Evolutionary conservation across 768 basidiomycete species (phyloP).

Genomic region (Phylloporus sp.): DNA sequence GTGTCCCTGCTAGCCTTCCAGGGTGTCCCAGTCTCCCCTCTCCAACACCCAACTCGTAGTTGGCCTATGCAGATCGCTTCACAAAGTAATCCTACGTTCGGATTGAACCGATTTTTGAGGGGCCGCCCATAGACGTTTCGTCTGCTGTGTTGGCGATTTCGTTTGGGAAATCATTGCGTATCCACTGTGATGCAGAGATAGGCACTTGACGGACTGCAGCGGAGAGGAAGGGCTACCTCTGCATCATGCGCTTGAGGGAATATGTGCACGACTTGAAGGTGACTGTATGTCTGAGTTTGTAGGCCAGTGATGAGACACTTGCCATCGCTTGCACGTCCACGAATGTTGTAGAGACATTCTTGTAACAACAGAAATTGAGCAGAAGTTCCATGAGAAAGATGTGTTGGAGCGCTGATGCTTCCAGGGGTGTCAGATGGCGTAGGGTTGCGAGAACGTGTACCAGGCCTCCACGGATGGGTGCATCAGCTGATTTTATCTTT

Average conservation of each 20-base stretch:
- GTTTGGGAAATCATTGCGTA: background rate
- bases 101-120: conserved; percentile 21
- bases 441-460: too few relatives aligned
- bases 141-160: background rate
- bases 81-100: conserved; percentile 26
- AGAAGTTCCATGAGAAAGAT: too few relatives aligned
- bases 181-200: background rate
- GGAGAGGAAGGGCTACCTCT: background rate
- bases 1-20: too few relatives aligned
- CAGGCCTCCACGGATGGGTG: too few relatives aligned
- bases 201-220: background rate
- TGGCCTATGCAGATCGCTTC: conserved; percentile 26
- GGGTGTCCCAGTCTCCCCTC: too few relatives aligned
- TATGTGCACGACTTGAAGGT: background rate
- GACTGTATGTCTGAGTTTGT: background rate
- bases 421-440: too few relatives aligned
- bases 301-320: background rate
- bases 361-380: too few relatives aligned
- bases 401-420: too few relatives aligned
- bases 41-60: conserved; percentile 26
- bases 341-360: background rate
- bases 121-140: conserved; percentile 1
- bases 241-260: background rate
- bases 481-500: too few relatives aligned
- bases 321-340: background rate